Conservation (phyloP, 495 filamentous ascomycete species). For the Halenospora varia region DNA sequence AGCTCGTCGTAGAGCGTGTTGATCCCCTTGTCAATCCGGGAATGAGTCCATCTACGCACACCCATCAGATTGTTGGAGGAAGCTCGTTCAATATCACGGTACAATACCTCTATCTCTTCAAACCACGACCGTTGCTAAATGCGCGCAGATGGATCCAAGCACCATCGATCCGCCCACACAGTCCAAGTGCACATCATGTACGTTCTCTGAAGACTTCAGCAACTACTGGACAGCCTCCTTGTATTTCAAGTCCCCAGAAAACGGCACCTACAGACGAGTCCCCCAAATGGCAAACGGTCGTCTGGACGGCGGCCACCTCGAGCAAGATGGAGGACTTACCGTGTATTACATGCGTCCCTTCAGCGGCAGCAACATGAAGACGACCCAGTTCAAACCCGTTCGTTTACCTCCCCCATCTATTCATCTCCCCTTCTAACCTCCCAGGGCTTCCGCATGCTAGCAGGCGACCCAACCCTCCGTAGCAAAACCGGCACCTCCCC, state of each 20-base stretch:
- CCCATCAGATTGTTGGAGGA: slow-evolving; percentile 62
- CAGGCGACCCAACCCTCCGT: slow-evolving; percentile 54
- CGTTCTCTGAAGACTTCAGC: slow-evolving; percentile 48
- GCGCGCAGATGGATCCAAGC: slow-evolving; percentile 30
- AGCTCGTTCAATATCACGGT: slow-evolving; percentile 52
- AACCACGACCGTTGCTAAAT: neutral
- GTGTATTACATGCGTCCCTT: slow-evolving; percentile 59
- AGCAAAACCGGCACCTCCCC: slow-evolving; percentile 29
- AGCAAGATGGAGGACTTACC: slow-evolving; percentile 46
- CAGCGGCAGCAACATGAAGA: slow-evolving; percentile 34
- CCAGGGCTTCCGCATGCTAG: slow-evolving; percentile 66
- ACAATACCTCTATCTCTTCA: slow-evolving; percentile 31
- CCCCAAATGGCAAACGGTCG: slow-evolving; percentile 38
- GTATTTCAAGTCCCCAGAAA: slow-evolving; percentile 55
- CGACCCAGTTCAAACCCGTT: slow-evolving; percentile 25
- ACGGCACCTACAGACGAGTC: slow-evolving; percentile 64
- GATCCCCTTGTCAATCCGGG: slow-evolving; percentile 63
- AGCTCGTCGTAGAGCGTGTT: slow-evolving; percentile 43
- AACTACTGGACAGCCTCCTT: slow-evolving; percentile 46
- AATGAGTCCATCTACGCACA: slow-evolving; percentile 41
- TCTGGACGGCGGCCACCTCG: slow-evolving; percentile 44
- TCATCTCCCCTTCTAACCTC: slow-evolving; percentile 45
- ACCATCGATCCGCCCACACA: slow-evolving; percentile 34
- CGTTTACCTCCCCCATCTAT: slow-evolving; percentile 9
- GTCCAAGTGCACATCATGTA: slow-evolving; percentile 60